Base-by-base conservation (phyloP, 768 basidiomycete species). In the Mycena metata region DNA sequence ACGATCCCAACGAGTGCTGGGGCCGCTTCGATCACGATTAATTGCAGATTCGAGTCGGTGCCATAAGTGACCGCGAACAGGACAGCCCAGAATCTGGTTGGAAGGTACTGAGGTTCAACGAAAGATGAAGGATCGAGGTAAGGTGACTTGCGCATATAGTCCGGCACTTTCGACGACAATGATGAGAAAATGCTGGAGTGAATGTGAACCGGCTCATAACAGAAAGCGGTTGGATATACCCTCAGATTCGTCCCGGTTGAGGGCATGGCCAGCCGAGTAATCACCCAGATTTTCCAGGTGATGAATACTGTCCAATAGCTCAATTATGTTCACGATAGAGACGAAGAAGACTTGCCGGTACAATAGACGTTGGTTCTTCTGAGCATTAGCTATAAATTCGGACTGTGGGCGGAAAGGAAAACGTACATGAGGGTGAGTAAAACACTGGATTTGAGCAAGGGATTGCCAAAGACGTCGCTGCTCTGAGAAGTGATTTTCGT, bases 111-210 rank as follows among this genome's bases (percentile, higher is more conserved):
- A 39, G 39, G 2, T 39, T 39, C 11, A 2, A 11, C 39, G 11
- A 39, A 39, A 10, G 39, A 15, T 36, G 6, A 12, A 36, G 12
- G 12, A 10, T 10, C 10, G 4, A 39, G 30, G 30, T 30, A 10
- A 15, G 39, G 39, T 39, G 39, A 39, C 39, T 39, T 39, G 15
- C 39, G 15, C 39, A 10, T 39, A 61, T 6, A 59, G 30, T 10
- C 26, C 69, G 23, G 64, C 64, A n/a, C 64, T 66, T 45, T 69
- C 64, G 16, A 69, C 59, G 7, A 60, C 21, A 41, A 69, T 66
- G 9, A 59, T 46, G 9, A 68, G 55, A n/a, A 68, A 68, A 47
- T 68, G 54, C 60, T 69, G 36, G 39, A 39, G 42, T 24, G 30
- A 30, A 30, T 30, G 3, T 30, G 30, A 30, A 30, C 30, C 30